These are phyloP conservation scores for Sclerotinia trifoliorum DNA, from an alignment of 2,329 filamentous ascomycete species.

Conservation along the genomic window DNA sequence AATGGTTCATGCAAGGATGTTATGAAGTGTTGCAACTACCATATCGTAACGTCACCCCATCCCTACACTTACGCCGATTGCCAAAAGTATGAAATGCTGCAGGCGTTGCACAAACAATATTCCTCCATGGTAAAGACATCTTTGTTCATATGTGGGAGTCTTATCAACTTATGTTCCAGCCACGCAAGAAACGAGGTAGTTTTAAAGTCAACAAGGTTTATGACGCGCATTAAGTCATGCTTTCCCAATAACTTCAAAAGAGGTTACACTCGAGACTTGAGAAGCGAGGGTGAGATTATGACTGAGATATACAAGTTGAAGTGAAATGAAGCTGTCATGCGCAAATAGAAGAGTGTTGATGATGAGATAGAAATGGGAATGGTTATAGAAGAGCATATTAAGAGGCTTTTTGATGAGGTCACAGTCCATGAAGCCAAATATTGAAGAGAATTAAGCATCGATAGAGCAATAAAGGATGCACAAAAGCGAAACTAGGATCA, in stretches of 20 bases:
- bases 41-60: background rate
- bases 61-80: background rate
- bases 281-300: background rate
- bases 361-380: background rate
- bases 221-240: background rate
- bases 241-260: fast-evolving
- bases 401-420: background rate
- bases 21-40: background rate
- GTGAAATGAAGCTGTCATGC: too few relatives aligned
- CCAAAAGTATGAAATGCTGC: background rate
- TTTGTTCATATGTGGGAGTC: background rate
- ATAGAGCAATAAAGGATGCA: background rate
- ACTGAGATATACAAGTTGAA: background rate
- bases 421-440: too few relatives aligned
- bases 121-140: background rate
- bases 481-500: background rate
- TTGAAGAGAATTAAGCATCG: background rate
- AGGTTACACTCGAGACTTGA: background rate
- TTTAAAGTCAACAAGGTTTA: background rate
- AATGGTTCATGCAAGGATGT: background rate
- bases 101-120: background rate
- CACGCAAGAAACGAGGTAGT: too few relatives aligned
- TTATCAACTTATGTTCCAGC: background rate
- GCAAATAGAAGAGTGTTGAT: background rate
- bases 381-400: background rate